Base-by-base conservation (phyloP, 495 filamentous ascomycete genomes). In the Annulohypoxylon moriforme region DNA sequence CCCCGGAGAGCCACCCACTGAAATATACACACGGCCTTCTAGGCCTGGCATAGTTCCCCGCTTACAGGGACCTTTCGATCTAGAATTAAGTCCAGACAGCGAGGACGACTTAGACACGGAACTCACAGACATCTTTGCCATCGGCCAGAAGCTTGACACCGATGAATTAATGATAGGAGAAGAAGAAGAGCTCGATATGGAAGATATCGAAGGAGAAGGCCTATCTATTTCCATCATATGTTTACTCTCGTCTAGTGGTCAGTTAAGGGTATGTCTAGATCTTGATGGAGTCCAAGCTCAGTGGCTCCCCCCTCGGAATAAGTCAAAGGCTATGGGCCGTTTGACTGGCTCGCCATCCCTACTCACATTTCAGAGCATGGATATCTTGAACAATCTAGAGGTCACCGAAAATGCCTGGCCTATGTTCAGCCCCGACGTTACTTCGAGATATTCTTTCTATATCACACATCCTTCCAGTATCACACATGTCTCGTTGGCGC, bases 51-150 rank as follows among this genome's bases (percentile, higher is more conserved):
- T 87, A 4, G 86, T 94, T 31, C 94, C 94, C 4, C 89, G 87
- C 68, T 80, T 98, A 40, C 94, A 98, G 79, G 94, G 94, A 2
- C 94, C 94, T 2, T 96, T 97, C 77, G 84, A 91, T 9, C 81
- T 95, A 13, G 86, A 91, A 22, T 78, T 87, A 6, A 90, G 85
- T 50, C 81, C 86, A 1, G 88, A 92, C 29, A 83, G 86, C 33
- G 81, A 89, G 47, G 88, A 92, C 44, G 90, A 93, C 68, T 77
- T 90, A 22, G 92, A 96, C 71, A 81, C 91, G 2, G 80, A 85
- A 60, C 76, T 88, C 16, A 86, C 80, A 56, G 85, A 87, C 56
- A 86, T 87, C 1, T 80, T 79, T 62, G 85, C 85, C n/a, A 83
- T 87, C 68, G 86, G 85, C 3, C 74, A 83, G 36, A 85, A 83